A percentile compares a stretch with the other conserved stretches of the same genome.
phyloP scores from a whole-genome alignment of 768 basidiomycete species.

The Termitomyces sp. region DNA sequence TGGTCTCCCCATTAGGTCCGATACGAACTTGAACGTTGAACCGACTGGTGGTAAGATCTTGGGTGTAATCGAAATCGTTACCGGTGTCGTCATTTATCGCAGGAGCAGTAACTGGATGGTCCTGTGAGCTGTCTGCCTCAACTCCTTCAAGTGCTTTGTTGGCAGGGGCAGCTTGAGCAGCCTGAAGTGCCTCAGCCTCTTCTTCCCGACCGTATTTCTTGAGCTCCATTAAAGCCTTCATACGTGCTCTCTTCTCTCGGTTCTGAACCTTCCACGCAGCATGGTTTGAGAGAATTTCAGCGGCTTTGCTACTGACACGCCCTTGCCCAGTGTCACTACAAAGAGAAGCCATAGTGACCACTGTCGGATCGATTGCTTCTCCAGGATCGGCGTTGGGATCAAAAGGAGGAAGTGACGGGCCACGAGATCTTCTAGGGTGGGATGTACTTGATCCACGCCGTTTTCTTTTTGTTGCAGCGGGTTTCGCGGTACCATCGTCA shows the following conservation, averaged over 20 bases:
- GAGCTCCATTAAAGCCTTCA: slow-evolving; percentile 63
- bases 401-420: slow-evolving; percentile 53
- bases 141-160: slow-evolving; percentile 18
- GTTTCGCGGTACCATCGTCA: slow-evolving; percentile 13
- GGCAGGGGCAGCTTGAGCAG: slow-evolving; percentile 19
- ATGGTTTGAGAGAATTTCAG: slow-evolving; percentile 69
- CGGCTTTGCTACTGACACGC: slow-evolving; percentile 74
- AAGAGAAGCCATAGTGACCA: slow-evolving; percentile 77
- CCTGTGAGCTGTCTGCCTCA: slow-evolving; percentile 6
- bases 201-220: slow-evolving; percentile 71
- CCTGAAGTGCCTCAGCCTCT: slow-evolving; percentile 33
- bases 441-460: slow-evolving; percentile 27
- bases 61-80: slow-evolving; percentile 68
- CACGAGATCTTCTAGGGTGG: slow-evolving; percentile 39
- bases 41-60: slow-evolving; percentile 62
- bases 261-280: slow-evolving; percentile 70
- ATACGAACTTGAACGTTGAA: slow-evolving; percentile 86
- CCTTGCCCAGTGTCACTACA: slow-evolving; percentile 80
- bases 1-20: slow-evolving; percentile 82
- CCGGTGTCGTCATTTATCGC: slow-evolving; percentile 44
- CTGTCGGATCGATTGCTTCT: slow-evolving; percentile 79
- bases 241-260: slow-evolving; percentile 61
- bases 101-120: slow-evolving; percentile 13
- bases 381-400: slow-evolving; percentile 65
- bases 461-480: slow-evolving; percentile 18